These are phyloP conservation scores for Pythium aphanidermatum DNA, from an alignment of 352 stramenopile species.

Conservation along the genomic window DNA sequence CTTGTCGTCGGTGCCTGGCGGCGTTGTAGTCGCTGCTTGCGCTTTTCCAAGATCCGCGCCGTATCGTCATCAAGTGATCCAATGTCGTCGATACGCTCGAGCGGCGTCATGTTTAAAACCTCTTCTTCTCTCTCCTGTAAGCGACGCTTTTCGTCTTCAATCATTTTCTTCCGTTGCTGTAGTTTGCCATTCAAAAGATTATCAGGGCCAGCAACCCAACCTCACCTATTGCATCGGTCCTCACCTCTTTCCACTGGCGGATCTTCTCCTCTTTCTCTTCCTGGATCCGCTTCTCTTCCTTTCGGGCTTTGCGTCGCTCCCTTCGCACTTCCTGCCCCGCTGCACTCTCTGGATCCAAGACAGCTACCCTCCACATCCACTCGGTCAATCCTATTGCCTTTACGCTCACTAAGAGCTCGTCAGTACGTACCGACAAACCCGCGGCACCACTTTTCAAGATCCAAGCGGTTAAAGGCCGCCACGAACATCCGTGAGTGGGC, in stretches of 20 bases:
- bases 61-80: slow-evolving; percentile 65
- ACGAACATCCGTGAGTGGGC: slow-evolving; percentile 45
- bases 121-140: slow-evolving; percentile 23
- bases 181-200: not conserved
- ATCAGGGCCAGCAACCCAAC: not conserved
- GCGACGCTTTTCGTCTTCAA: slow-evolving; percentile 26
- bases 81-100: slow-evolving; percentile 30
- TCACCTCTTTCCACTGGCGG: slow-evolving; percentile 29
- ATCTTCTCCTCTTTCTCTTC: slow-evolving; percentile 33
- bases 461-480: slow-evolving; percentile 72
- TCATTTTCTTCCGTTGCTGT: slow-evolving; percentile 25
- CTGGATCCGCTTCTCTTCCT: slow-evolving; percentile 27
- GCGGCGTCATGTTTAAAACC: slow-evolving; percentile 35
- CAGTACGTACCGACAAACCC: slow-evolving; percentile 40
- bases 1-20: slow-evolving; percentile 60
- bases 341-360: slow-evolving; percentile 47
- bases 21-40: slow-evolving; percentile 61
- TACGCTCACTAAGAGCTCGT: not conserved
- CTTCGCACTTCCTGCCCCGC: slow-evolving; percentile 29
- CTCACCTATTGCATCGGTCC: not conserved
- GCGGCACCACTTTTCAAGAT: slow-evolving; percentile 79
- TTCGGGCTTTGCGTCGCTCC: slow-evolving; percentile 28
- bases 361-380: slow-evolving; percentile 24
- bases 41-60: slow-evolving; percentile 59
- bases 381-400: not conserved